Percentiles rank a stretch among this genome's conserved stretches.
Evolutionary conservation across 768 basidiomycete species (phyloP).

Genomic region (Chiua virens): DNA sequence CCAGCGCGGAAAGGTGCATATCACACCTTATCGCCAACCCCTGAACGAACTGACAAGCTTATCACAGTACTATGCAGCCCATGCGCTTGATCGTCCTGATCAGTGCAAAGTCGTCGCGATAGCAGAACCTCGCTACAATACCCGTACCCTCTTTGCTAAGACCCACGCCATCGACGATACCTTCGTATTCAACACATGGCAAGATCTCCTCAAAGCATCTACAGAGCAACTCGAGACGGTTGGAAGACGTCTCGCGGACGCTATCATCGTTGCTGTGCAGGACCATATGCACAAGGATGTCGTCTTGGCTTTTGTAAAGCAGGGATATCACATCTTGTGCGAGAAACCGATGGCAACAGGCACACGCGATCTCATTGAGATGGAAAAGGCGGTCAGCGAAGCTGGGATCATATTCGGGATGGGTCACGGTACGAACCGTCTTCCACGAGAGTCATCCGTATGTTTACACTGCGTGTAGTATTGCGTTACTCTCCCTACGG

Average conservation of each 20-base stretch:
- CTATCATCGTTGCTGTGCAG: conserved; percentile 77
- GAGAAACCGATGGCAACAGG: conserved; percentile 92
- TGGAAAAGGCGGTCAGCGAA: conserved; percentile 69
- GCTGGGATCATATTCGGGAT: conserved; percentile 79
- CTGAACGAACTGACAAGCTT: neutral
- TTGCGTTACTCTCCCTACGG: conserved; percentile 87
- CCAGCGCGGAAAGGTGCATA: conserved; percentile 71
- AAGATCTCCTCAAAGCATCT: conserved; percentile 68
- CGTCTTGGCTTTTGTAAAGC: conserved; percentile 68
- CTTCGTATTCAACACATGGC: conserved; percentile 70
- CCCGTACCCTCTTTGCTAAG: conserved; percentile 56
- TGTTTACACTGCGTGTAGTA: conserved; percentile 44
- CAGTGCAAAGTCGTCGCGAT: conserved; percentile 79
- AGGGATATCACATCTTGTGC: conserved; percentile 87
- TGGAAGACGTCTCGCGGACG: conserved; percentile 77
- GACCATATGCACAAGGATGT: conserved; percentile 79
- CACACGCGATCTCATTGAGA: conserved; percentile 69
- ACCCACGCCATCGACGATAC: conserved; percentile 62
- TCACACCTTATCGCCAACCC: neutral
- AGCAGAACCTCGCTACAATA: conserved; percentile 76
- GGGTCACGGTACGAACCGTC: conserved; percentile 66
- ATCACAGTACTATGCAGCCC: conserved; percentile 59
- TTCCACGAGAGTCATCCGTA: neutral
- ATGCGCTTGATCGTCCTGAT: conserved; percentile 58
- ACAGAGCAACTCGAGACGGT: conserved; percentile 59